A percentile compares a stretch with the other conserved stretches of the same genome.
Conservation (phyloP, 73 alveolate genomes). For the Blepharisma stoltei region DNA sequence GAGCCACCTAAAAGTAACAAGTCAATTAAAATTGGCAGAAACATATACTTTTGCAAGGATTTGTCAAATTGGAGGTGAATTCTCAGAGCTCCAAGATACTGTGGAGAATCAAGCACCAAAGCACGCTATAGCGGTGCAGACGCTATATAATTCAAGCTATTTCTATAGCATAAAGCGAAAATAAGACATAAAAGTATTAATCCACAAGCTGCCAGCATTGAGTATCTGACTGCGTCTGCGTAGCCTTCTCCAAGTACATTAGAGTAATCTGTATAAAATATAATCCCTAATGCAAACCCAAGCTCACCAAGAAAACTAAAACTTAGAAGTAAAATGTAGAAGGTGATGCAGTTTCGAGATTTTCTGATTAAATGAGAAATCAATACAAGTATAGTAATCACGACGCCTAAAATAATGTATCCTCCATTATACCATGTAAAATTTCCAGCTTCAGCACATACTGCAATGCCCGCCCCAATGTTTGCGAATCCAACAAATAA, state of each 20-base stretch:
- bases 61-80: too few species aligned
- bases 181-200: not conserved
- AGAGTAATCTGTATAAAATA: conserved; percentile 2
- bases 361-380: conserved; percentile 3
- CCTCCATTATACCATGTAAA: conserved; percentile 19
- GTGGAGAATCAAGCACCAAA: too few species aligned
- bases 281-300: not conserved
- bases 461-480: not conserved
- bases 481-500: not conserved
- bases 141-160: not conserved
- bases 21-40: too few species aligned
- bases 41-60: too few species aligned
- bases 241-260: not conserved
- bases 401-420: not conserved
- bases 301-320: conserved; percentile 12
- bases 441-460: not conserved
- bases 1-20: too few species aligned
- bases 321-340: not conserved
- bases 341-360: not conserved
- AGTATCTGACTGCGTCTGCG: conserved; percentile 15
- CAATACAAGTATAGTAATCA: not conserved
- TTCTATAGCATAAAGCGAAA: not conserved
- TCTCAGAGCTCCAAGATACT: too few species aligned
- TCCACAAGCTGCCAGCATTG: not conserved
- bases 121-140: too few species aligned